Base-by-base conservation (phyloP, 1,139 yeast species). In the Groenewaldozyma sp. region DNA sequence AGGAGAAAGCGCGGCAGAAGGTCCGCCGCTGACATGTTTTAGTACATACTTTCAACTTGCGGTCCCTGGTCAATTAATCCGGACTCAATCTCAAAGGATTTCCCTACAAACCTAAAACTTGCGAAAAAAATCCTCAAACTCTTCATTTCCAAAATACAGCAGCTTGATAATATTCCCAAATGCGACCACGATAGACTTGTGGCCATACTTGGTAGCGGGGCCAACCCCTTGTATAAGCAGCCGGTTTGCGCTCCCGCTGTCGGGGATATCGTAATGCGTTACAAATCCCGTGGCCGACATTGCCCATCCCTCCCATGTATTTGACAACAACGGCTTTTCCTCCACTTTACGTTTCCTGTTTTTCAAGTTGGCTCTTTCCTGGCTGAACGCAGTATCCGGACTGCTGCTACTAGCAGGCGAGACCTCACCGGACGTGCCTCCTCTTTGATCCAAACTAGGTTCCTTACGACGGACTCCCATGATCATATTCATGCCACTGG, bases 231-330 rank as follows among this genome's bases (percentile, higher is more conserved):
- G 73, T 44, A 68, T 74, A 47, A 67, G 60, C 45, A 68, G 63
- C 28, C 61, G 52, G 54, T 47, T 28, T 24, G 35, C 34, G 31
- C 36, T 31, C 4, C 42, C 39, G 3, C 37, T 39, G 34, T 67
- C 67, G 1, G 91, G 91, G 37, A 82, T 73, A 37, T 73, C 74
- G 53, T 79, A 81, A 40, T 67, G 68, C 14, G 72, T 64, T 13
- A 79, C 67, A 36, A 70, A 70, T 0, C 94, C 94, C 44, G 72
- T 71, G 19, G 76, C 74, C 3, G 73, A 69, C 64, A 84, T 73
- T 1, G 86, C 78, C 71, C 86, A 84, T 0, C 93, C 94, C 58
- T 82, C 87, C 88, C 93, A 82, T 4, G 73, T 53, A 13, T 45
- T 54, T 22, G 47, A 47, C 24, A 56, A 40, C 6, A 53, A 55